Percentiles rank a stretch among this genome's conserved stretches.
Evolutionary conservation across 106 monocot species (phyloP).

Genomic region (Dioscorea dumetorum): DNA sequence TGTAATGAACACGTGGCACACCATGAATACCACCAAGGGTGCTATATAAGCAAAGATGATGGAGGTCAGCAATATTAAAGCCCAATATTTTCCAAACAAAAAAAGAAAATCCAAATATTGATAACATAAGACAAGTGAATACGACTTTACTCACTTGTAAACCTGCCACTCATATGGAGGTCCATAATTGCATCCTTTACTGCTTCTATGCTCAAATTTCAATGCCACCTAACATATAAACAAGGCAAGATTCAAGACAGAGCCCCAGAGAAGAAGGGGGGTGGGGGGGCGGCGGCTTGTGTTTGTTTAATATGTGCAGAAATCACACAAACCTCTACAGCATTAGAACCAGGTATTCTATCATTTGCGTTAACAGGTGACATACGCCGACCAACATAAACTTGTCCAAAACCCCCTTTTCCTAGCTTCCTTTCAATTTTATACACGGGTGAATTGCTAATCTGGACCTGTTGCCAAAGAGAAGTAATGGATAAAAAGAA

Average conservation of each 20-base stretch:
- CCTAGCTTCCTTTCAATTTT: slow-evolving; percentile 67
- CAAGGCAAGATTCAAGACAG: not conserved
- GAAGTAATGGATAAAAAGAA: not conserved
- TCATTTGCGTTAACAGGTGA: slow-evolving; percentile 30
- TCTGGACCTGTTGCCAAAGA: slow-evolving; percentile 38
- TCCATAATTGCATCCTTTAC: slow-evolving; percentile 81
- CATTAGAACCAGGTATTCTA: slow-evolving; percentile 28
- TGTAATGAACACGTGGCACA: slow-evolving; percentile 84
- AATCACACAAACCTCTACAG: slow-evolving; percentile 42
- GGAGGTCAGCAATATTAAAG: not conserved
- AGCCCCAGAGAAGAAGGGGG: not conserved
- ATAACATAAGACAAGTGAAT: not conserved
- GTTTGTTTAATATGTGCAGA: not conserved
- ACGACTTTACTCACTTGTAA: slow-evolving; percentile 56
- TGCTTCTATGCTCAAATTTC: slow-evolving; percentile 82
- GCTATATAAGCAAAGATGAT: slow-evolving; percentile 22
- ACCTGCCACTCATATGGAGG: slow-evolving; percentile 93
- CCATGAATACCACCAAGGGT: slow-evolving; percentile 92
- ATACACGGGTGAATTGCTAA: slow-evolving; percentile 57
- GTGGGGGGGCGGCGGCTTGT: not conserved
- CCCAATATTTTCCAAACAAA: too few relatives aligned
- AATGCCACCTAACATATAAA: slow-evolving; percentile 51
- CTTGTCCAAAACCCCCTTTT: slow-evolving; percentile 88
- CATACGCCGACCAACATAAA: slow-evolving; percentile 64
- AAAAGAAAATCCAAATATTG: not conserved